A percentile compares a stretch with the other conserved stretches of the same genome.
phyloP scores from a whole-genome alignment of 306 rosid species.

The Astragalus glycyphyllos region DNA sequence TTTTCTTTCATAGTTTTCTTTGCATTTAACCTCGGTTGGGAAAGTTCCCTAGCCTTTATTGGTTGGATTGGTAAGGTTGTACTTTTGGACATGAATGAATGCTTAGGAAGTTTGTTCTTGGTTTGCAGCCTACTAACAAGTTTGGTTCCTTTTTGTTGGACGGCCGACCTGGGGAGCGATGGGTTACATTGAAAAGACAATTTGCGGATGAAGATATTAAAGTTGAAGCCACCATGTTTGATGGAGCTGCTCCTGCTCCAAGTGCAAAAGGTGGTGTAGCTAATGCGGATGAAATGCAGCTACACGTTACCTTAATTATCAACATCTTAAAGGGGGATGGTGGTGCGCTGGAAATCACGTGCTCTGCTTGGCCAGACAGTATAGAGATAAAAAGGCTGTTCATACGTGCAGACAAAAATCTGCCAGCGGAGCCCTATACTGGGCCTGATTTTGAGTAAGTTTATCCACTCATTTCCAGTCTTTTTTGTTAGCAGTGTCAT shows the following conservation, averaged over 20 bases:
- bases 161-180: conserved; percentile 74
- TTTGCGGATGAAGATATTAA: conserved; percentile 67
- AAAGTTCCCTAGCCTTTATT: conserved; percentile 8
- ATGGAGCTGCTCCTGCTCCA: conserved; percentile 60
- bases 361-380: conserved; percentile 88
- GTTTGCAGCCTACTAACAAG: conserved; percentile 61
- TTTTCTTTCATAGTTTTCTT: background rate
- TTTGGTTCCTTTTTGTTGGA: conserved; percentile 67
- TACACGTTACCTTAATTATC: conserved; percentile 71
- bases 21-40: background rate
- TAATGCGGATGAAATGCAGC: conserved; percentile 57
- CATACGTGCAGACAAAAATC: conserved; percentile 42
- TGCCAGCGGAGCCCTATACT: conserved; percentile 59
- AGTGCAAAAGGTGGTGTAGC: conserved; percentile 43
- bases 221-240: conserved; percentile 84
- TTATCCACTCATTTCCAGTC: background rate
- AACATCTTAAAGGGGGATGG: conserved; percentile 66
- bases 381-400: conserved; percentile 64
- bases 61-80: conserved; percentile 5
- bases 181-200: conserved; percentile 72
- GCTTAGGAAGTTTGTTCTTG: conserved; percentile 17
- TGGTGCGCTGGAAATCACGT: conserved; percentile 64
- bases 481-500: background rate
- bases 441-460: conserved; percentile 88
- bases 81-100: background rate